phyloP scores from a whole-genome alignment of 345 rosid species.

The Acer yangbiense region DNA sequence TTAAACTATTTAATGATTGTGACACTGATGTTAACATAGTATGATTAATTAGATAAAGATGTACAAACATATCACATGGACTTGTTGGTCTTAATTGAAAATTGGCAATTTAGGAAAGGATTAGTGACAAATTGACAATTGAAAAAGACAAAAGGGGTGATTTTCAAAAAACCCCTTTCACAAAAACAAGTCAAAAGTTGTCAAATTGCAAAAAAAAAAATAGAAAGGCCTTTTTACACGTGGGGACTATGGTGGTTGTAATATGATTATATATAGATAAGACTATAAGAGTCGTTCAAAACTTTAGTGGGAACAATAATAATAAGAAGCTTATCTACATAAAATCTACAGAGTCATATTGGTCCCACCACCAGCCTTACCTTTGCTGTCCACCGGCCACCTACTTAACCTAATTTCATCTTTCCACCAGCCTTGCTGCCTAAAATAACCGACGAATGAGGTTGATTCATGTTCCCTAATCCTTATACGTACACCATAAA shows the following conservation, averaged over 20 bases:
- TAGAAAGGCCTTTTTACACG: conserved; percentile 8
- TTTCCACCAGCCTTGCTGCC: too few species aligned
- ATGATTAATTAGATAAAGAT: background rate
- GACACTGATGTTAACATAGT: background rate
- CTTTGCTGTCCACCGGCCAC: background rate
- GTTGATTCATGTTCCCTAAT: too few species aligned
- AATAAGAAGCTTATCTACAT: background rate
- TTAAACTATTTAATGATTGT: too few species aligned
- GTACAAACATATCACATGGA: background rate
- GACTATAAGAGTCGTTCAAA: background rate
- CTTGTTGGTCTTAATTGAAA: background rate
- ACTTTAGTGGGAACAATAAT: background rate
- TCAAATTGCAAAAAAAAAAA: background rate
- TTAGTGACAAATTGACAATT: too few species aligned
- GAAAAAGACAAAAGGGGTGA: background rate
- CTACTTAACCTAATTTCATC: background rate
- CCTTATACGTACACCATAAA: too few species aligned
- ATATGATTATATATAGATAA: background rate
- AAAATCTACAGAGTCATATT: background rate
- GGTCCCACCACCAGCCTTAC: background rate
- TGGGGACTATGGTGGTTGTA: background rate
- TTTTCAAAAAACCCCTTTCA: background rate
- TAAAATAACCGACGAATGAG: too few species aligned
- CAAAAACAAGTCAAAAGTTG: background rate
- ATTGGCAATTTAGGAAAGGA: too few species aligned